A percentile compares a stretch with the other conserved stretches of the same genome.
These are phyloP conservation scores for Thraustotheca clavata DNA, from an alignment of 352 stramenopile species.

Conservation along the genomic window DNA sequence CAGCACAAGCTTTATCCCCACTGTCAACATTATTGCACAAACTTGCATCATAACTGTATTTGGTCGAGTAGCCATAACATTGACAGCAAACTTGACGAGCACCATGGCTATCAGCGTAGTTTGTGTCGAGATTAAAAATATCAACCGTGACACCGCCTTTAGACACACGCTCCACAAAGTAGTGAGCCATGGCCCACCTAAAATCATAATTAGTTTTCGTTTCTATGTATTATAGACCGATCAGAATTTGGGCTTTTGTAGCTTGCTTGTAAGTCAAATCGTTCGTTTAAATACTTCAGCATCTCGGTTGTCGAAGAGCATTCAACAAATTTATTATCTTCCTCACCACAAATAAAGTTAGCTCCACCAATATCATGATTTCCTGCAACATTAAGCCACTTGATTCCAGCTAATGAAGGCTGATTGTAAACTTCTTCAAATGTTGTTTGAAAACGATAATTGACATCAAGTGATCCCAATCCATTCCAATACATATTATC, in stretches of 20 bases:
- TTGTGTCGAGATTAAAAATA: slow-evolving; percentile 87
- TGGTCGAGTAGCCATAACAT: slow-evolving; percentile 78
- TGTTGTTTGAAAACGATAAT: slow-evolving; percentile 52
- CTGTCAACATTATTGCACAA: slow-evolving; percentile 46
- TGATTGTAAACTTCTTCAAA: slow-evolving; percentile 62
- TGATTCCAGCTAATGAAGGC: slow-evolving; percentile 39
- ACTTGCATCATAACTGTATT: slow-evolving; percentile 32
- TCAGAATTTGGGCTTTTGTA: slow-evolving; percentile 69
- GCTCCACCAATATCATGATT: slow-evolving; percentile 77
- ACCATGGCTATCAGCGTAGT: slow-evolving; percentile 77
- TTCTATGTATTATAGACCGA: slow-evolving; percentile 22
- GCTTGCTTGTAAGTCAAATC: slow-evolving; percentile 46
- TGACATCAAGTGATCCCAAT: slow-evolving; percentile 36
- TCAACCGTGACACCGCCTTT: slow-evolving; percentile 76
- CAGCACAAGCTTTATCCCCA: slow-evolving; percentile 29
- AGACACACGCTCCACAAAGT: slow-evolving; percentile 69
- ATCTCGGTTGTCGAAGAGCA: slow-evolving; percentile 43
- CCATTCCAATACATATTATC: slow-evolving; percentile 80
- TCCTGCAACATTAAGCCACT: slow-evolving; percentile 66
- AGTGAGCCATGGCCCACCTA: slow-evolving; percentile 57
- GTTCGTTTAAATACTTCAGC: slow-evolving; percentile 37
- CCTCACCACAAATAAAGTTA: slow-evolving; percentile 53
- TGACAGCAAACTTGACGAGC: slow-evolving; percentile 82
- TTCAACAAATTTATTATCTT: slow-evolving; percentile 29
- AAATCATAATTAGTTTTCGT: neutral